Evolutionary conservation across 371 early-diverging fungal genomes (phyloP), one percentile per base, ranked within the genome.

Genomic region (Dipsacomyces acuminosporus): DNA sequence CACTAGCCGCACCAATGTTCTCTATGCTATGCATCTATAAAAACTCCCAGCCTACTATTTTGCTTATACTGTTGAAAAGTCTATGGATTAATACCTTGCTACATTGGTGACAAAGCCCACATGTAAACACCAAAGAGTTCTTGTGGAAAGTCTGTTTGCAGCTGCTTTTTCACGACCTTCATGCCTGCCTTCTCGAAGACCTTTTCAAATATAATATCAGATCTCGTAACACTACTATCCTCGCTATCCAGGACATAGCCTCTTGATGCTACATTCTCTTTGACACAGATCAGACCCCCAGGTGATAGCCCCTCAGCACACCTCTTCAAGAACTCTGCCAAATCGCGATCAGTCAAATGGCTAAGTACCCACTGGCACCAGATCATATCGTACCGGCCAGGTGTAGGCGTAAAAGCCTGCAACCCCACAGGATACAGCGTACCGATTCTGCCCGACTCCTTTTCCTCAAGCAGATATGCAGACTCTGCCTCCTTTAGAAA

Each of bases 291-390:
- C 34, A 90, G 36, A 1, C 94, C 94, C 47, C 80, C 77, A 0
- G 81, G 80, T 48, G 76, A 82, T 26, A 96, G 73, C 0, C 90
- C 90, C n/a, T 55, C 48, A 11, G 80, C 81, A 66, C 93, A 92
- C 15, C 90, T 73, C 50, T 81, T 54, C 50, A 95, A 89, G 61
- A 94, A 95, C 0, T 76, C 78, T 8, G 91, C 74, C 44, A 96
- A 64, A 65, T 96, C 93, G 23, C 84, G 89, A 58, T 89, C 88
- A 2, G 85, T 87, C 64, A 90, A 74, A 56, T 90, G 89, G 13
- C 86, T 82, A 13, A 94, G 75, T 1, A 94, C 94, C 97, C 97
- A 96, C 71, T 96, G 97, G 59, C 87, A 90, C 97, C 97, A 96
- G 22, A 96, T 90, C 33, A 90, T 66, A 63, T 93, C 91, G 74